Percentiles rank a stretch among this genome's conserved stretches.
phyloP scores from a whole-genome alignment of 2,329 filamentous ascomycete genomes.

The Colletotrichum theobromicola region DNA sequence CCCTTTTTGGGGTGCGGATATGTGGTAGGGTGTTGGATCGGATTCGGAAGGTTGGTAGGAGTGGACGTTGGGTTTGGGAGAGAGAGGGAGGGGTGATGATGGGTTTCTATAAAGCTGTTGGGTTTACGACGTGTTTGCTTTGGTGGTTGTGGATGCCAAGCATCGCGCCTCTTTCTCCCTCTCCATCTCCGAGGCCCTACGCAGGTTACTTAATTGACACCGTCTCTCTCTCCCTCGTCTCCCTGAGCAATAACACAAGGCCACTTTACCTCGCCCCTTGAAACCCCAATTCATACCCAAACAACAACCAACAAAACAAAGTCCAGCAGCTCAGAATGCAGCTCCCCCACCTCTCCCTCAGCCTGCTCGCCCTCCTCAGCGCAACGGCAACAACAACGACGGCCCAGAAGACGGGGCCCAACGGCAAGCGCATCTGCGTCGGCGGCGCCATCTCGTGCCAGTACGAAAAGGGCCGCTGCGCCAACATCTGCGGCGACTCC shows the following conservation, averaged over 20 bases:
- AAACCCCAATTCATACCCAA: not conserved
- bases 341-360: not conserved
- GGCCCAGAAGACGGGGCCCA: not conserved
- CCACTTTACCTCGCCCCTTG: not conserved
- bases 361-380: not conserved
- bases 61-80: not conserved
- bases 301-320: not conserved
- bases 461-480: conserved; percentile 6
- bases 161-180: not conserved
- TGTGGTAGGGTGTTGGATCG: not conserved
- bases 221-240: not conserved
- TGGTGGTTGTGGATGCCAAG: not conserved
- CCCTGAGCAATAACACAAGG: fast-evolving
- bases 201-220: not conserved
- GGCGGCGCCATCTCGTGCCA: conserved; percentile 9
- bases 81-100: not conserved
- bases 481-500: conserved; percentile 5
- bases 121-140: not conserved
- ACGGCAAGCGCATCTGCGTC: conserved; percentile 2
- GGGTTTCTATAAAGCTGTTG: not conserved
- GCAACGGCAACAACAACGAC: not conserved
- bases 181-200: not conserved
- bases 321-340: not conserved
- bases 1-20: not conserved
- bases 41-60: not conserved